phyloP scores from a whole-genome alignment of 1,284 basidiomycete genomes.

The Hemileccinum hortonii region DNA sequence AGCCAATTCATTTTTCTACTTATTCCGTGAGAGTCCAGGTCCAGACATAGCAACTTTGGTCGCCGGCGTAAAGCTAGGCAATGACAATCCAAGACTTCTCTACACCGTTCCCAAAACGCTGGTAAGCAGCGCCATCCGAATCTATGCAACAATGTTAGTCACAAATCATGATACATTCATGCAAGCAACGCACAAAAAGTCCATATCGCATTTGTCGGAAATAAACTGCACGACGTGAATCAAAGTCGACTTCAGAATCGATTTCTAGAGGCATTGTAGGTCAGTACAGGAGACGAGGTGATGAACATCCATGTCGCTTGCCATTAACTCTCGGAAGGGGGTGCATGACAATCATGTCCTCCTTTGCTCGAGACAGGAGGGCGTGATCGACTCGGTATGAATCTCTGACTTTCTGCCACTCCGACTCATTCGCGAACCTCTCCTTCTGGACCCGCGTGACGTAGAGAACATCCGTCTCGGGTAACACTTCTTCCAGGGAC shows the following conservation, averaged over 20 bases:
- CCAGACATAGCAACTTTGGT: too few relatives aligned
- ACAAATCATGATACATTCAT: not conserved
- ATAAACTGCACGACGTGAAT: slow-evolving; percentile 91
- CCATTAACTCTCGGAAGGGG: slow-evolving; percentile 92
- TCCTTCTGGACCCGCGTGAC: slow-evolving; percentile 97
- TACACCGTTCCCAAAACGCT: slow-evolving; percentile 55
- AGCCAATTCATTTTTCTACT: too few relatives aligned
- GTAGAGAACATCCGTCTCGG: slow-evolving; percentile 95
- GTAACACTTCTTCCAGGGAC: slow-evolving; percentile 86
- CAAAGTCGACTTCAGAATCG: slow-evolving; percentile 97
- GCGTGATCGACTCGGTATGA: slow-evolving; percentile 94
- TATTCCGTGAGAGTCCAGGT: not conserved
- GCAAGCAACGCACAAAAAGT: slow-evolving; percentile 75
- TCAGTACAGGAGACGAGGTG: slow-evolving; percentile 1
- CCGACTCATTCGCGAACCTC: slow-evolving; percentile 79
- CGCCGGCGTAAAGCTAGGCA: too few relatives aligned
- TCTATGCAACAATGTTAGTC: slow-evolving; percentile 38
- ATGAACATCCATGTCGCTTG: slow-evolving; percentile 33
- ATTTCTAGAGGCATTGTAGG: slow-evolving; percentile 63
- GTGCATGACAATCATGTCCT: slow-evolving; percentile 98
- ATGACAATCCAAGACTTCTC: not conserved
- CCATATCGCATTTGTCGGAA: slow-evolving; percentile 99
- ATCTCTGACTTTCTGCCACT: slow-evolving; percentile 92
- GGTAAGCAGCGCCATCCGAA: slow-evolving; percentile 76
- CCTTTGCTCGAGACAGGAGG: slow-evolving; percentile 87